Base-by-base conservation (phyloP, 192 early-diverging fungal species). In the Neocallimastix lanati region DNA sequence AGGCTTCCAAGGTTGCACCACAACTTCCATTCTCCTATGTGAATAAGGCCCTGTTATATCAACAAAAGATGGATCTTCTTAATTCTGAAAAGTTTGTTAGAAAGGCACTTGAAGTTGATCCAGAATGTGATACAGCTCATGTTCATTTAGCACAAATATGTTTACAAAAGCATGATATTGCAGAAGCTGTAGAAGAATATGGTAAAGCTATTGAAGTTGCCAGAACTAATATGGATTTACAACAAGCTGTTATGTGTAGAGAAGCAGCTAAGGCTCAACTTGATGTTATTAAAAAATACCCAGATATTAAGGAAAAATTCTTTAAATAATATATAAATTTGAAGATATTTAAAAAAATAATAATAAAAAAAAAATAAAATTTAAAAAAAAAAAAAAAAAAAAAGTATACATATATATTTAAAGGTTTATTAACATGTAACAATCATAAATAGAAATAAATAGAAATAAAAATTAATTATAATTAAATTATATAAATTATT, bases 21-120 rank as follows among this genome's bases (percentile, higher is more conserved):
- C 85, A 85, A 77, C 94, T 93, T 82, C 95, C 97, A n/a, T 87
- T 98, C 78, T 94, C 96, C n/a, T 96, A 96, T 80, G 97, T 99
- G 84, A 99, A 99, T 88, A 96, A 98, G 84, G 89, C 89, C 29
- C 86, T 90, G 67, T 82, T 89, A 9, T 82, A 87, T 81, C 78
- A 95, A 83, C 96, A 98, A 82, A 92, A 88, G 78, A 86, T 89
- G 28, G 92, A 99, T 81, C 81, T 88, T n/a, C 87, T 84, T 76
- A 85, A 85, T 79, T 93, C 96, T 29, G 91, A 94, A 88, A 82
- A 84, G 29, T 84, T 94, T 79, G 95, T 94, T 83, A 86, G 88
- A 35, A 85, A 90, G 28, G 96, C 96, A 9, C 87, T 95, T 76
- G 90, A 94, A 83, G 94, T 94, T 37, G 97, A 99, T 82, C 92